Evolutionary conservation across 1,139 yeast genomes (phyloP).

Genomic region (Blastobotrys arbuscula): DNA sequence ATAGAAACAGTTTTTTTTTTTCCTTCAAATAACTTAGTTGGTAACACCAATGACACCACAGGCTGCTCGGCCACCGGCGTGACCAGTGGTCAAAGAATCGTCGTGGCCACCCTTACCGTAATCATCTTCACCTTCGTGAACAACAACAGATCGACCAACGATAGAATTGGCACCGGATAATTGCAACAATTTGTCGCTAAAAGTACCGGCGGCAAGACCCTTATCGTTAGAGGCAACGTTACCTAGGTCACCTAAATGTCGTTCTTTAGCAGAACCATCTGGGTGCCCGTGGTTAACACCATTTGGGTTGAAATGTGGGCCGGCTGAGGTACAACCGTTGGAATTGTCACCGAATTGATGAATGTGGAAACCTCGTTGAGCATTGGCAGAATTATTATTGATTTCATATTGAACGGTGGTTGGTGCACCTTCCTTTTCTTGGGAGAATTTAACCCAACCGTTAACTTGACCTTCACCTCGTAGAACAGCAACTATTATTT

Average conservation of each 20-base stretch:
- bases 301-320: constrained; percentile 97
- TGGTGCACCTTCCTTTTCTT: constrained; percentile 68
- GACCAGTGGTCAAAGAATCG: constrained; percentile 94
- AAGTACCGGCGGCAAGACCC: constrained; percentile 88
- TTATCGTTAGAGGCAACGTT: constrained; percentile 78
- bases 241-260: constrained; percentile 98
- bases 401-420: constrained; percentile 85
- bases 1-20: background rate
- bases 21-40: background rate
- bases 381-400: constrained; percentile 78
- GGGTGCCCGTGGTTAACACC: constrained; percentile 92
- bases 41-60: constrained; percentile 90
- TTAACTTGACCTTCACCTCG: constrained; percentile 83
- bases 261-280: constrained; percentile 64
- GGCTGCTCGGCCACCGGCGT: constrained; percentile 98
- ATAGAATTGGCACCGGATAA: constrained; percentile 81
- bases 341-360: constrained; percentile 99
- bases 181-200: constrained; percentile 70
- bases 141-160: constrained; percentile 92
- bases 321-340: constrained; percentile 98
- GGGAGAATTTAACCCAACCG: constrained; percentile 85
- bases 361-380: constrained; percentile 94
- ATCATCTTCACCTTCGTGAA: constrained; percentile 93
- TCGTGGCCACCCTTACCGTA: constrained; percentile 94
- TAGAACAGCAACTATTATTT: constrained; percentile 76